phyloP scores from a whole-genome alignment of 1,139 yeast genomes.

The Casaregolazyma lundiana region DNA sequence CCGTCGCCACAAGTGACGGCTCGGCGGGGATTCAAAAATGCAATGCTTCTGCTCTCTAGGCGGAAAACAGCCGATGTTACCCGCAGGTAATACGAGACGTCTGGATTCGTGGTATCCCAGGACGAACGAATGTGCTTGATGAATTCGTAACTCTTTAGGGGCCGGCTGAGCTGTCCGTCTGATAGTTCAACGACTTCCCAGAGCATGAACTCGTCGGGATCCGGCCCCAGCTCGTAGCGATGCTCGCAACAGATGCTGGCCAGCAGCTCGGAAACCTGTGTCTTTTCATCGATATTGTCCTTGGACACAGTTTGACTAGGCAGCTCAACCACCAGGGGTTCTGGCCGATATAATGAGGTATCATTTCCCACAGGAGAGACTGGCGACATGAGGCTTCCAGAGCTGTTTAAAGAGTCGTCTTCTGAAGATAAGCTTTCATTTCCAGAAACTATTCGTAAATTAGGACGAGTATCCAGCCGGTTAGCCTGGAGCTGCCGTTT shows the following conservation, averaged over 20 bases:
- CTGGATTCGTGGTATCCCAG: constrained; percentile 19
- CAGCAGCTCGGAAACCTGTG: constrained; percentile 2
- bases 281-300: constrained; percentile 3
- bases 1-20: constrained; percentile 26
- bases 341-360: background rate
- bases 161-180: constrained; percentile 22
- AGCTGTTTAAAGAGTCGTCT: constrained; percentile 1
- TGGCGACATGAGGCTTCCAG: constrained; percentile 2
- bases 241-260: constrained; percentile 19
- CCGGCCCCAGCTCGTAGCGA: constrained; percentile 26
- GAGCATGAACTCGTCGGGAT: constrained; percentile 18
- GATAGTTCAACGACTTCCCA: constrained; percentile 26
- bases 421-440: constrained; percentile 7
- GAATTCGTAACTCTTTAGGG: constrained; percentile 25
- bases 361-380: background rate
- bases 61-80: constrained; percentile 25
- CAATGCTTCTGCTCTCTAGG: constrained; percentile 28
- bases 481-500: background rate
- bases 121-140: constrained; percentile 22
- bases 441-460: constrained; percentile 3
- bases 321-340: background rate
- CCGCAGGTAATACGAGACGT: constrained; percentile 14
- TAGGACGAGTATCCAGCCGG: constrained; percentile 5
- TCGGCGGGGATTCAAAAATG: constrained; percentile 32
- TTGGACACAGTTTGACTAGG: constrained; percentile 8